Evolutionary conservation across 306 rosid species (phyloP).

Genomic region (Crataegus laevigata): DNA sequence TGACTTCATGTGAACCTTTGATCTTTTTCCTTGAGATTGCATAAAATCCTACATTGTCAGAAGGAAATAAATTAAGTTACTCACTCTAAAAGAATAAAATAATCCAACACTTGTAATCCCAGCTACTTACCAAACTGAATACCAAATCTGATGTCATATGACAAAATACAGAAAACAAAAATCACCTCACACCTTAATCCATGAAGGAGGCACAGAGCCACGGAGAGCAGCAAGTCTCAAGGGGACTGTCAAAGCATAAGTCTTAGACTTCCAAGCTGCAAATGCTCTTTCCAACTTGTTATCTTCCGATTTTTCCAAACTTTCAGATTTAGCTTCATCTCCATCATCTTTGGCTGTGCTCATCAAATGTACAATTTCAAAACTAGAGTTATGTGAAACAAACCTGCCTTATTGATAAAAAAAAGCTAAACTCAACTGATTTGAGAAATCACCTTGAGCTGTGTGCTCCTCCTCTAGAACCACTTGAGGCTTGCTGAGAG

Average conservation of each 20-base stretch:
- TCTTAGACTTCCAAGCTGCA: conserved; percentile 69
- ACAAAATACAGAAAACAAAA: conserved; percentile 3
- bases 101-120: background rate
- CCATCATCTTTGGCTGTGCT: conserved; percentile 25
- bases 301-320: conserved; percentile 25
- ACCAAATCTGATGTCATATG: background rate
- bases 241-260: conserved; percentile 82
- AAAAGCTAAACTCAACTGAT: background rate
- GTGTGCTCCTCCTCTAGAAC: conserved; percentile 39
- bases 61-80: conserved; percentile 1
- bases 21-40: conserved; percentile 73
- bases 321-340: conserved; percentile 22
- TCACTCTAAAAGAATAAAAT: background rate
- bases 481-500: conserved; percentile 11
- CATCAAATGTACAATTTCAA: conserved; percentile 3
- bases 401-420: background rate
- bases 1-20: conserved; percentile 52
- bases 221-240: conserved; percentile 68
- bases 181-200: conserved; percentile 60
- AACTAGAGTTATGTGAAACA: background rate
- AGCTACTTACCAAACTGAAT: background rate
- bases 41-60: conserved; percentile 60
- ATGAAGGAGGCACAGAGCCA: conserved; percentile 89
- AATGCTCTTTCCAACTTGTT: conserved; percentile 54
- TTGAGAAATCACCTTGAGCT: conserved; percentile 34